Evolutionary conservation across 2,329 filamentous ascomycete genomes (phyloP).

Genomic region (Dactylellina haptotyla): DNA sequence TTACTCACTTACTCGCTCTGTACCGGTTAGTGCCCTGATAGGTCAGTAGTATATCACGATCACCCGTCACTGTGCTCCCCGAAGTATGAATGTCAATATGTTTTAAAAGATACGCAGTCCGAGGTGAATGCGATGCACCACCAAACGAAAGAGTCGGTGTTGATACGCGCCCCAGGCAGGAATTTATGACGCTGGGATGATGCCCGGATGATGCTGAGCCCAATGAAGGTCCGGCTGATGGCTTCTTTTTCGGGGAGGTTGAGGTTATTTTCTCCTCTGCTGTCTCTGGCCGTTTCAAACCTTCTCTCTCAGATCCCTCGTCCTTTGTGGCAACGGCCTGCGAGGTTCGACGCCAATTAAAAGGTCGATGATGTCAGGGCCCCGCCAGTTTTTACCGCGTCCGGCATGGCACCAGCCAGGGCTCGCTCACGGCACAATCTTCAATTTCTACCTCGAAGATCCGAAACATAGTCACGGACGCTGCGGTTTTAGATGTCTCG

Average conservation of each 20-base stretch:
- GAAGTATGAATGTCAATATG: no score
- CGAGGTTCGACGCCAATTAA: not conserved
- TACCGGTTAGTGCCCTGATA: no score
- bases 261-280: slow-evolving; percentile 13
- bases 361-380: slow-evolving; percentile 9
- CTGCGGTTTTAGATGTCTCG: not conserved
- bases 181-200: slow-evolving; percentile 27
- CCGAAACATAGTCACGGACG: not conserved
- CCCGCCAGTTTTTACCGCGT: not conserved
- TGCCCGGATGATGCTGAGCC: slow-evolving; percentile 22
- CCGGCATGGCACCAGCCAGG: not conserved
- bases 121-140: no score
- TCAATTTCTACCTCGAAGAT: not conserved
- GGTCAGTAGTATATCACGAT: no score
- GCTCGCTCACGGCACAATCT: not conserved
- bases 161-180: not conserved
- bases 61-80: no score
- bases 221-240: slow-evolving; percentile 2
- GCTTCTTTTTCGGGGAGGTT: slow-evolving; percentile 21
- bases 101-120: no score
- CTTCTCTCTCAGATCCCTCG: not conserved
- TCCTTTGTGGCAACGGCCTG: not conserved
- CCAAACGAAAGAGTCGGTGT: no score
- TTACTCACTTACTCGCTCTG: no score
- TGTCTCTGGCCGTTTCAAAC: slow-evolving; percentile 1